Base-by-base conservation (phyloP, 139 green algal species). In the Coccomyxa sp. region DNA sequence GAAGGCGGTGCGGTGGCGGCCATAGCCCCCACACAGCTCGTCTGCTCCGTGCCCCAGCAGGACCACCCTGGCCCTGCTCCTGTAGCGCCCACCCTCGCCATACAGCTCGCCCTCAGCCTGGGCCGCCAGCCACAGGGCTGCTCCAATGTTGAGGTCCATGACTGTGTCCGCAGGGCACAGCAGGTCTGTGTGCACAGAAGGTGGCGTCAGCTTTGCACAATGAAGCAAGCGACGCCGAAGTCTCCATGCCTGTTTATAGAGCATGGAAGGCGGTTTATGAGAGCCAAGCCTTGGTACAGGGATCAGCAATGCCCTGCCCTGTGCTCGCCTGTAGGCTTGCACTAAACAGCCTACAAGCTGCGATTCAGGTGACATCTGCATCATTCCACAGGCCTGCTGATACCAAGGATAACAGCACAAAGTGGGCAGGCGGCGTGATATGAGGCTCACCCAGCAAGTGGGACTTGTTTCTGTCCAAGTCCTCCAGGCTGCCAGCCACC, bases 141-240 rank as follows among this genome's bases (percentile, higher is more conserved):
- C 89, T 0, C 93, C 95, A 54, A 98, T 98, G 83, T 98, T 98
- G 27, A 97, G 70, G 79, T 98, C 95, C 95, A 98, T 98, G 7
- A 97, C 84, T 0, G 95, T 99, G 50, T 81, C 84, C 0, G 89
- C 78, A 14, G 95, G 95, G 68, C 84, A 77, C 72, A 98, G 88
- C 55, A 99, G 87, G 33, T 81, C 73, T 82, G n/a, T n/a, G n/a
- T n/a, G 78, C 78, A 82, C 2, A 68, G 1, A 68, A 14, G 50
- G 2, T 10, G 4, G 22, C 18, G 22, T 6, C 24, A 38, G 7
- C 31, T 22, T 24, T 73, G 68, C 29, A 39, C 24, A 38, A 73
- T 35, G 68, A 39, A 39, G 34, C 29, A 39, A 38, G 68, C 50
- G n/a, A n/a, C n/a, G n/a, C n/a, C n/a, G n/a, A n/a, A n/a, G n/a